Base-by-base conservation (phyloP, 2,329 filamentous ascomycete species). In the Raffaelea deltoideospora region DNA sequence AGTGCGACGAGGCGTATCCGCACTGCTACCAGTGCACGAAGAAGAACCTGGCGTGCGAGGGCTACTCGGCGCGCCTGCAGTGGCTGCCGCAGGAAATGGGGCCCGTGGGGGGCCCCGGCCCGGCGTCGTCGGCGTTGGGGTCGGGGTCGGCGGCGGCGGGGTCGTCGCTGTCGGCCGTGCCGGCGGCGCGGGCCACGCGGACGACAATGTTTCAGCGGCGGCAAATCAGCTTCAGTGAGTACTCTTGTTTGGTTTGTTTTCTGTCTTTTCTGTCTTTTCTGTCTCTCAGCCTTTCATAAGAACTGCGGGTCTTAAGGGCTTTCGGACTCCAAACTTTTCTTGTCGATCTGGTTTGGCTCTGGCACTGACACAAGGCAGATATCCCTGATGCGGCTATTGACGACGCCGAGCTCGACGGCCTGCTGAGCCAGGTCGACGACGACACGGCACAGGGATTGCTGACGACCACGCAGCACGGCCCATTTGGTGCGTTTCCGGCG, bases 1-100 rank as follows among this genome's bases (percentile, higher is more conserved):
- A 40, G 22, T 40, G 38, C 34, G 38, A 40, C 31, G 38, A 40
- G 19, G 24, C 30, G 8, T 11, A 27, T 10, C 38, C 38, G 10
- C 10, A 14, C 11, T 40, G 38, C 30, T 20, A 17, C 14, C 33
- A 35, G 19, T 37, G 38, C 30, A 17, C 24, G 11, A 27, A 10
- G 13, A 22, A 19, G 14, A 23, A 31, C 14, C 19, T 36, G 5
- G 6, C 5, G 14, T 36, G 34, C 19, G 34, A 5, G 2, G 34
- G 34, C n/a, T 36, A 36, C 18, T 10, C 27, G 13, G 20, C 13
- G 9, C 34, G 27, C 8, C 28, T 36, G 19, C 26, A 31, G 18
- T 36, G 34, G 34, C 13, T 36, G 27, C 5, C 28, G 6, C 28
- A 23, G 14, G 18, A 30, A 20, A 17, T 26, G 23, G 23, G 23